Evolutionary conservation across 768 basidiomycete genomes (phyloP).

Genomic region (Pluteus cervinus): DNA sequence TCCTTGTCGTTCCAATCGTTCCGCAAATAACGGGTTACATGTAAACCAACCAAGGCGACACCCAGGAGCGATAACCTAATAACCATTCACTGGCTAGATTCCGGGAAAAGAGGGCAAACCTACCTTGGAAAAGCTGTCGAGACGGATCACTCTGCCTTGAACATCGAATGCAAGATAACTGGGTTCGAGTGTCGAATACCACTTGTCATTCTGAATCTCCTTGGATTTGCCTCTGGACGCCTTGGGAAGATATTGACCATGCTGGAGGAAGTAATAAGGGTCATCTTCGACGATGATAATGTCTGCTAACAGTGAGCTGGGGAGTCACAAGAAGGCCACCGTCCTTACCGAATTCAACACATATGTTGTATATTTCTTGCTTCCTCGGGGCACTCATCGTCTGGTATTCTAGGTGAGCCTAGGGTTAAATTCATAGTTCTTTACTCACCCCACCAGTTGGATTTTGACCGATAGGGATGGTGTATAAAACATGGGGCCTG

Average conservation of each 20-base stretch:
- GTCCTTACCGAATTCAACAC: constrained; percentile 64
- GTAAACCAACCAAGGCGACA: constrained; percentile 78
- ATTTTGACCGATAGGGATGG: constrained; percentile 80
- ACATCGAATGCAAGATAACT: constrained; percentile 61
- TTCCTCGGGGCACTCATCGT: constrained; percentile 62
- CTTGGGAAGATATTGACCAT: constrained; percentile 42
- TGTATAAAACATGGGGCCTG: constrained; percentile 70
- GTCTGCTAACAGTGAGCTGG: constrained; percentile 28
- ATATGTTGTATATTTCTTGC: constrained; percentile 76
- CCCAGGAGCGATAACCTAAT: constrained; percentile 72
- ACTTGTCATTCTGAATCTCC: too few species aligned
- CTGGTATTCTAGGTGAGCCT: constrained; percentile 20
- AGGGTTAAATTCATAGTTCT: background rate
- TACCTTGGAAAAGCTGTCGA: constrained; percentile 79
- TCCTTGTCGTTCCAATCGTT: constrained; percentile 61
- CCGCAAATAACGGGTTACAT: constrained; percentile 68
- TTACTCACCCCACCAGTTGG: constrained; percentile 64
- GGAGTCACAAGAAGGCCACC: constrained; percentile 6
- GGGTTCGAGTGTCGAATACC: constrained; percentile 53
- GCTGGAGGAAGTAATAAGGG: constrained; percentile 73
- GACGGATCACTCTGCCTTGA: constrained; percentile 77
- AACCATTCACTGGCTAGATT: background rate
- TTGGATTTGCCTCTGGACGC: too few species aligned
- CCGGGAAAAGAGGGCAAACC: background rate
- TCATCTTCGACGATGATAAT: constrained; percentile 81